phyloP scores from a whole-genome alignment of 306 rosid species.

The Senna tora region DNA sequence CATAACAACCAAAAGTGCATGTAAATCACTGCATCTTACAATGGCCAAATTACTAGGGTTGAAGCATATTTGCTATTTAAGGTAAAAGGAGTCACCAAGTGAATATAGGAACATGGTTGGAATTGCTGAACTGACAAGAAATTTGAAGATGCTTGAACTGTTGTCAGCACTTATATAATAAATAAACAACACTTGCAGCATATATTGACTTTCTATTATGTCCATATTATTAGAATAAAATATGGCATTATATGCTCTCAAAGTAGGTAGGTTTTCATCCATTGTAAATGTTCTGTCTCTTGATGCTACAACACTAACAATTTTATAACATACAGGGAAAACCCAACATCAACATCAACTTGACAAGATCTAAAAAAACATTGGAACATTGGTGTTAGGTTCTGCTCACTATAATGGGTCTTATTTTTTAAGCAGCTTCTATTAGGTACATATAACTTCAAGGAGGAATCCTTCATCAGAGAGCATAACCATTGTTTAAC shows the following conservation, averaged over 20 bases:
- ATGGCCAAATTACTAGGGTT: background rate
- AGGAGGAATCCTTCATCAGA: too few relatives aligned
- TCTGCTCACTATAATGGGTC: background rate
- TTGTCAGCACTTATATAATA: background rate
- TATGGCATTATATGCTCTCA: conserved; percentile 4
- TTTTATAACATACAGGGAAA: background rate
- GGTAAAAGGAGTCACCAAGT: conserved; percentile 3
- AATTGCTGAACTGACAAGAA: background rate
- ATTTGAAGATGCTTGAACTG: conserved; percentile 2
- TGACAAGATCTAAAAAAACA: background rate
- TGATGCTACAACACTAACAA: conserved; percentile 23
- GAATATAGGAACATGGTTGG: background rate
- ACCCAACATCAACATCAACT: background rate
- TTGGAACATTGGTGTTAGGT: background rate
- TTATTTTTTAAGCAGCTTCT: background rate
- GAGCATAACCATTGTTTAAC: background rate
- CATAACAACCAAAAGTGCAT: background rate
- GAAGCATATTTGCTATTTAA: background rate
- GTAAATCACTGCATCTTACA: background rate
- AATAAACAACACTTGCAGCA: conserved; percentile 8
- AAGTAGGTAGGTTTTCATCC: background rate
- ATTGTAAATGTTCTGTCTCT: background rate
- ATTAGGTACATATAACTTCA: background rate
- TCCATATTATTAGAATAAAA: background rate
- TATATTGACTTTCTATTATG: conserved; percentile 4